Evolutionary conservation across 306 rosid genomes (phyloP).

Genomic region (Oxytropis ochrocephala): DNA sequence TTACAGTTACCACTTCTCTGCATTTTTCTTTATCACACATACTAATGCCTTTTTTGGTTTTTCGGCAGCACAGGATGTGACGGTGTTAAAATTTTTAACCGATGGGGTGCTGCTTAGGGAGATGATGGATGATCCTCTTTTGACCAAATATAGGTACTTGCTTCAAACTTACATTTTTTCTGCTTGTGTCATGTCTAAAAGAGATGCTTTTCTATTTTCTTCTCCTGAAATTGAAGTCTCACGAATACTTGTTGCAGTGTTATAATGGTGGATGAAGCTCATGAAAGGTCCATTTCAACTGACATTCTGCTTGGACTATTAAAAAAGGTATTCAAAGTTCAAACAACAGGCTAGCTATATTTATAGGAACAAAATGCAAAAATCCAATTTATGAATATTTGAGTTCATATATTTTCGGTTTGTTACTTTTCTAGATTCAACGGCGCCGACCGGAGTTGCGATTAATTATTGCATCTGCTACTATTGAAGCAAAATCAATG

Average conservation of each 20-base stretch:
- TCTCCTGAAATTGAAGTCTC: not conserved
- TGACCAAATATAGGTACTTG: constrained; percentile 85
- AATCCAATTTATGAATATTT: not conserved
- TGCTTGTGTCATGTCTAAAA: not conserved
- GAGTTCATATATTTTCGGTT: constrained; percentile 4
- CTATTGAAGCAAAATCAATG: constrained; percentile 92
- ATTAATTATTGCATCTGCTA: constrained; percentile 82
- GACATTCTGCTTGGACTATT: constrained; percentile 86
- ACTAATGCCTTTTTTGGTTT: constrained; percentile 22
- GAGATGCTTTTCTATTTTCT: constrained; percentile 1
- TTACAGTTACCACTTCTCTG: not conserved
- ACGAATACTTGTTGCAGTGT: constrained; percentile 44
- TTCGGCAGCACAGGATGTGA: constrained; percentile 77
- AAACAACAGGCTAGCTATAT: not conserved
- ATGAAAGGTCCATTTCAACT: constrained; percentile 93
- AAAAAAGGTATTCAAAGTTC: constrained; percentile 58
- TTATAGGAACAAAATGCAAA: no score
- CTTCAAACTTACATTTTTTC: not conserved
- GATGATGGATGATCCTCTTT: constrained; percentile 97
- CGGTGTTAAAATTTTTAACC: constrained; percentile 75
- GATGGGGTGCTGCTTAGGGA: constrained; percentile 90
- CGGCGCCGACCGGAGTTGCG: constrained; percentile 82
- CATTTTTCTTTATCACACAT: not conserved
- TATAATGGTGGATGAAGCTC: constrained; percentile 95
- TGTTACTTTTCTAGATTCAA: constrained; percentile 54